Evolutionary conservation across 2,329 filamentous ascomycete species (phyloP).

Genomic region (Pseudogymnoascus sp.): DNA sequence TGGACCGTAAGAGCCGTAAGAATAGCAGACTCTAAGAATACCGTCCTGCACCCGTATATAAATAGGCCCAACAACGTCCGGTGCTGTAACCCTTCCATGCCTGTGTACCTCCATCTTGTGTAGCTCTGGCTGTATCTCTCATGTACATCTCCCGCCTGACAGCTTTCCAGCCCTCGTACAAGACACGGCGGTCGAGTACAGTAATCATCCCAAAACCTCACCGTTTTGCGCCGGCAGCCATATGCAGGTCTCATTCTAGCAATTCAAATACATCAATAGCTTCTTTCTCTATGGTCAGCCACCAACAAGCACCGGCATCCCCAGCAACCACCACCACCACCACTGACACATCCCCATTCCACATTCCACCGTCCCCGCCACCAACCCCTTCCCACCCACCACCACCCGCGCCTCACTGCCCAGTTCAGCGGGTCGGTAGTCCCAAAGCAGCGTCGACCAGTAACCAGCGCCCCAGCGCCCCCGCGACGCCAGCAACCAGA

Average conservation of each 20-base stretch:
- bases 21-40: neutral
- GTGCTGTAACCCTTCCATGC: conserved; percentile 5
- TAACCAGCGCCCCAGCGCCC: neutral
- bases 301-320: neutral
- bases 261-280: neutral
- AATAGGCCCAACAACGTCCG: neutral
- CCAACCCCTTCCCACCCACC: neutral
- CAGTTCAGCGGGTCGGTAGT: conserved; percentile 5
- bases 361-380: neutral
- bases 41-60: neutral
- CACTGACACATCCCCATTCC: neutral
- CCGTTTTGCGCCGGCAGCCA: neutral
- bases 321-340: neutral
- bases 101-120: no score
- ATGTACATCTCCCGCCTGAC: conserved; percentile 2
- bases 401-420: neutral
- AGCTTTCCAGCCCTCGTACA: neutral
- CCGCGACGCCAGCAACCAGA: conserved; percentile 1
- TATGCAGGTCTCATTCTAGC: neutral
- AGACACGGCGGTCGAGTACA: neutral
- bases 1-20: neutral
- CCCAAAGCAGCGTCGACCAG: neutral
- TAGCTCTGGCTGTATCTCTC: neutral
- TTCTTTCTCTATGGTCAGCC: neutral
- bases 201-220: neutral